Conservation (phyloP, 805 yeast genomes). For the Metschnikowia lachancei region DNA sequence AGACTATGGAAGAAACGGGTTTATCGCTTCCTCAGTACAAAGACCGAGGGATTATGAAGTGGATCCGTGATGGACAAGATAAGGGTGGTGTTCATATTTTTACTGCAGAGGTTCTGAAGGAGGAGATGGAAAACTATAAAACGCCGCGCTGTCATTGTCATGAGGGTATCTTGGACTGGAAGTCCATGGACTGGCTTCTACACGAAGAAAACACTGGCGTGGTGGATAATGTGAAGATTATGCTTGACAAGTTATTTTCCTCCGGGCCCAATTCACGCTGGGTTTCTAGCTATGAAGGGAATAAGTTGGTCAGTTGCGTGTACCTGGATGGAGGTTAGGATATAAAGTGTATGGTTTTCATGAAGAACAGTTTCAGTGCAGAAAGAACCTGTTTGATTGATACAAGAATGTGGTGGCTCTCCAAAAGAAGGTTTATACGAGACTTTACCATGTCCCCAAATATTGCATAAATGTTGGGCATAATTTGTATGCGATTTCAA, state of each 20-base stretch:
- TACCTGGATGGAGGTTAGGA: constrained; percentile 3
- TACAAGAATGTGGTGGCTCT: too few relatives aligned
- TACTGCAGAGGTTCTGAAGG: constrained; percentile 32
- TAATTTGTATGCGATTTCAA: too few relatives aligned
- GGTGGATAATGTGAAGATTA: constrained; percentile 36
- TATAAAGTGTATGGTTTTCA: too few relatives aligned
- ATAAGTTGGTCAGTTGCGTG: constrained; percentile 14
- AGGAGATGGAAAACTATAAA: constrained; percentile 23
- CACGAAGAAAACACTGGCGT: constrained; percentile 38
- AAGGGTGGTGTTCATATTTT: constrained; percentile 40
- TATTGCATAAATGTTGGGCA: too few relatives aligned
- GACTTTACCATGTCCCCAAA: too few relatives aligned
- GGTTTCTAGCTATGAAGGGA: constrained; percentile 25
- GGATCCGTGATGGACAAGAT: constrained; percentile 30
- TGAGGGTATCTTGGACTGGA: constrained; percentile 47
- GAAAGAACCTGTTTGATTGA: too few relatives aligned
- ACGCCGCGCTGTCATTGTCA: constrained; percentile 33
- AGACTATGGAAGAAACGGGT: constrained; percentile 43
- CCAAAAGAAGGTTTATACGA: too few relatives aligned
- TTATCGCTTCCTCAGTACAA: constrained; percentile 27
- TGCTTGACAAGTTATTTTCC: constrained; percentile 25
- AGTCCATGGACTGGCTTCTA: constrained; percentile 35
- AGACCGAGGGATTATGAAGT: constrained; percentile 35
- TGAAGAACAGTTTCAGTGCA: too few relatives aligned
- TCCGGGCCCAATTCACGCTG: constrained; percentile 26